Evolutionary conservation across 495 filamentous ascomycete species (phyloP), one percentile per base, ranked within the genome.

Genomic region (Trichoderma reesei): DNA sequence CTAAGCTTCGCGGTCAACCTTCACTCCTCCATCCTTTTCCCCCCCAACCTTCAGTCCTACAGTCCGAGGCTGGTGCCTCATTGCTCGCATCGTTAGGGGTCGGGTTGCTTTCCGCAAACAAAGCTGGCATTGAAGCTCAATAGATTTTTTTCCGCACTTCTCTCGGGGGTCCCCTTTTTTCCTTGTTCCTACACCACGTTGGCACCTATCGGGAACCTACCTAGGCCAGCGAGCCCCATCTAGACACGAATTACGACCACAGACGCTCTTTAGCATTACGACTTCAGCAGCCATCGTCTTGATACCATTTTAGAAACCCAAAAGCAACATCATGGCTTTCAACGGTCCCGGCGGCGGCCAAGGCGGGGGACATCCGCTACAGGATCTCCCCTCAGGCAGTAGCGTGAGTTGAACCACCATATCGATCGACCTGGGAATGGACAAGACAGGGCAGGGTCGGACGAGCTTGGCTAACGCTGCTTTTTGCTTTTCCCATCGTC

Each of bases 381-480:
- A 90, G 67, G 87, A 91, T 72, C 78, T 91, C 59, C 82, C 82
- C 63, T 75, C 79, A n/a, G 75, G 80, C 65, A 79, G 75, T 70
- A 76, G 75, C 68, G 88, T 90, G 81, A 75, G 86, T 76, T 26
- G 26, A 66, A 36, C 56, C 31, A 37, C 34, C 41, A 61, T 34
- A 62, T 61, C 68, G 63, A 26, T 26, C 26, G 41, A 7, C 33
- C 64, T 36, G 18, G 20, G 61, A 74, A 68, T 16, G 33, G 34
- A 6, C 9, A 31, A 16, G 34, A 61, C 26, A 46, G 3, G 20
- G 8, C 48, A 14, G 26, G 9, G 10, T 41, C 18, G 8, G 18
- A 20, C 36, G 18, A 14, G 56, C 9, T 36, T 60, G 56, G 56
- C 60, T 62, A 41, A 41, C 60, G 61, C 41, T 46, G 51, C 10